A percentile compares a stretch with the other conserved stretches of the same genome.
phyloP scores from a whole-genome alignment of 2,329 filamentous ascomycete genomes.

The Diaporthe vexans region DNA sequence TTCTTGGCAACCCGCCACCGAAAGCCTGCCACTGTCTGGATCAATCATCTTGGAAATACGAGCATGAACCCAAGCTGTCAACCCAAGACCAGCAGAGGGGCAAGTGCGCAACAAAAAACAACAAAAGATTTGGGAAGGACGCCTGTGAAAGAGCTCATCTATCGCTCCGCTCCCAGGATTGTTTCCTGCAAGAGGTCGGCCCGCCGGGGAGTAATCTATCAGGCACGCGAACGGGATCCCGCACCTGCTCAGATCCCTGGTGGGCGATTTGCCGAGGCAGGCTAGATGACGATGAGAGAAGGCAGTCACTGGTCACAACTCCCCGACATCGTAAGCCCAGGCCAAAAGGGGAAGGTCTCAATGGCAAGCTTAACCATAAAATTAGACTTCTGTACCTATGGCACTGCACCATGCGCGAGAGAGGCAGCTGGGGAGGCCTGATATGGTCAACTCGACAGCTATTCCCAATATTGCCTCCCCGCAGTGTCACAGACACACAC shows the following conservation, averaged over 20 bases:
- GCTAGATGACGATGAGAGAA: neutral
- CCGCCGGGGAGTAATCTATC: neutral
- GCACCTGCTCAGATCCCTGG: neutral
- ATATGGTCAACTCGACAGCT: neutral
- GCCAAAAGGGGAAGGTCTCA: constrained; percentile 19
- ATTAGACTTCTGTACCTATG: neutral
- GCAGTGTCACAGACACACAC: constrained; percentile 20
- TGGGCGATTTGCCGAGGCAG: neutral
- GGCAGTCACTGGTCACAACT: neutral
- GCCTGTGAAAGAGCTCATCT: too few relatives aligned
- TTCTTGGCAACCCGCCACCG: constrained; percentile 25
- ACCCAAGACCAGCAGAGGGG: too few relatives aligned
- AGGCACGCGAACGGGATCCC: neutral
- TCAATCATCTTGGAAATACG: neutral
- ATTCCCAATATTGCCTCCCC: neutral
- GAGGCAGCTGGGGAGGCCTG: neutral
- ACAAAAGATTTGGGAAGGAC: neutral
- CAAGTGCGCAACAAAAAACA: neutral
- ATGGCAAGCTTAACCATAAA: constrained; percentile 8
- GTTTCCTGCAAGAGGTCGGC: neutral
- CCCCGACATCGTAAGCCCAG: neutral
- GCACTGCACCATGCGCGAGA: neutral
- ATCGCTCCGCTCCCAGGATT: too few relatives aligned
- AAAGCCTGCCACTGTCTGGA: neutral
- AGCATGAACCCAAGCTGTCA: neutral